These are phyloP conservation scores for Microbotryomycetes sp. DNA, from an alignment of 1,284 basidiomycete species.

Conservation along the genomic window DNA sequence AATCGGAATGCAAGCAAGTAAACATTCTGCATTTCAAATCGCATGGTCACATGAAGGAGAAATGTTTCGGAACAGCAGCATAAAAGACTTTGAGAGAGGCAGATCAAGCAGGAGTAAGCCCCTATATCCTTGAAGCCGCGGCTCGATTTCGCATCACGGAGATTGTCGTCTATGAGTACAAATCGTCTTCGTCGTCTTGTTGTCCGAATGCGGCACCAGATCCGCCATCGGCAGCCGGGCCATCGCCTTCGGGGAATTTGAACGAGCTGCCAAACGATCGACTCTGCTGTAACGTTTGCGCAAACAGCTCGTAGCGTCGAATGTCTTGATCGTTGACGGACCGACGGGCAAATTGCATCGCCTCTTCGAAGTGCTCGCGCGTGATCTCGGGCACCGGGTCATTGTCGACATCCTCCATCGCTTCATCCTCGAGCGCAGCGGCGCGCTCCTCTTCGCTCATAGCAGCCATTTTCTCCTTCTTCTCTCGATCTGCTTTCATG, in stretches of 20 bases:
- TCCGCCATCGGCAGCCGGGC: slow-evolving; percentile 48
- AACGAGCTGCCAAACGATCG: slow-evolving; percentile 67
- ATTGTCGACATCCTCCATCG: slow-evolving; percentile 51
- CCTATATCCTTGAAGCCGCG: too few relatives aligned
- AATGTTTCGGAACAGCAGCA: too few relatives aligned
- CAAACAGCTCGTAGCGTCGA: slow-evolving; percentile 85
- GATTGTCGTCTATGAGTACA: slow-evolving; percentile 52
- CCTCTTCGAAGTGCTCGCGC: slow-evolving; percentile 92
- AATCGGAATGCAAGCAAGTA: too few relatives aligned
- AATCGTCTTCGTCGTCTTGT: slow-evolving; percentile 74
- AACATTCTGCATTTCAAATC: too few relatives aligned
- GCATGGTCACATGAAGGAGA: too few relatives aligned
- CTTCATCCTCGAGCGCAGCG: slow-evolving; percentile 53
- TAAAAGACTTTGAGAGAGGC: too few relatives aligned
- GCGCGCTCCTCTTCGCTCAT: slow-evolving; percentile 52
- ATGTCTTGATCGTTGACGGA: slow-evolving; percentile 68
- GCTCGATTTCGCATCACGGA: too few relatives aligned
- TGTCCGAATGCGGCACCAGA: slow-evolving; percentile 70
- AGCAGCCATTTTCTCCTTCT: slow-evolving; percentile 69
- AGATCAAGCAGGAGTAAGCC: too few relatives aligned
- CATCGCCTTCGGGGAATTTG: slow-evolving; percentile 83
- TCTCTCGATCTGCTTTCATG: slow-evolving; percentile 71
- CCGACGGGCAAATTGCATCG: slow-evolving; percentile 66
- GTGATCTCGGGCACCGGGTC: slow-evolving; percentile 98
- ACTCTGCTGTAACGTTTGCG: slow-evolving; percentile 62